phyloP scores from a whole-genome alignment of 2,329 filamentous ascomycete species.

The Alternaria sp. region DNA sequence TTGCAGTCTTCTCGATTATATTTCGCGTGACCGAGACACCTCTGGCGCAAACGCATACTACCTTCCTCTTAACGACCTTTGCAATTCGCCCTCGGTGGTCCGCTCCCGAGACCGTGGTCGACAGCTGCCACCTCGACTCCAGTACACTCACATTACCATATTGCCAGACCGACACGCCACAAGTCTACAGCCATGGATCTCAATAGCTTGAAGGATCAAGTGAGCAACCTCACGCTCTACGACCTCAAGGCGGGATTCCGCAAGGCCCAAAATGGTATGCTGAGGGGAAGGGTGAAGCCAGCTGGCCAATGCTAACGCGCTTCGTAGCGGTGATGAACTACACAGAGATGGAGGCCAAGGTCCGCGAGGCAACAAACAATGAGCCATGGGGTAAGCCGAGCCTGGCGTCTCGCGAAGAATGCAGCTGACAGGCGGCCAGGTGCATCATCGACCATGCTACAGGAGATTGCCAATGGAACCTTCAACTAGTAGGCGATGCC shows the following conservation, averaged over 20 bases:
- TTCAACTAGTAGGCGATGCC: slow-evolving; percentile 84
- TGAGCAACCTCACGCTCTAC: slow-evolving; percentile 92
- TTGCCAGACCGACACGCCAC: slow-evolving; percentile 11
- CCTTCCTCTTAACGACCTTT: neutral
- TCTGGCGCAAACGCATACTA: neutral
- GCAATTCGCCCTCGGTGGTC: slow-evolving; percentile 15
- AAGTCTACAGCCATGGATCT: slow-evolving; percentile 74
- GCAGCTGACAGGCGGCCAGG: slow-evolving; percentile 35
- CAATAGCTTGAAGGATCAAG: slow-evolving; percentile 82
- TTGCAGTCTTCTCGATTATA: neutral
- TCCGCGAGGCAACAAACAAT: slow-evolving; percentile 98
- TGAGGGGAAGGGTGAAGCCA: slow-evolving; percentile 13
- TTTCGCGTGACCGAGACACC: neutral
- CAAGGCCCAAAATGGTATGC: slow-evolving; percentile 93
- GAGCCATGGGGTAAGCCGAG: slow-evolving; percentile 85
- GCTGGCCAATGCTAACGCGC: slow-evolving; percentile 38
- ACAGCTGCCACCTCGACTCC: slow-evolving; percentile 16
- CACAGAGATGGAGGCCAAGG: slow-evolving; percentile 75
- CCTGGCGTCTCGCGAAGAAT: slow-evolving; percentile 58
- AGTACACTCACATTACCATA: slow-evolving; percentile 8
- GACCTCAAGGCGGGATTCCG: slow-evolving; percentile 94
- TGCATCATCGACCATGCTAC: slow-evolving; percentile 88
- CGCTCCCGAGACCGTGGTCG: slow-evolving; percentile 17
- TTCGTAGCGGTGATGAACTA: slow-evolving; percentile 92
- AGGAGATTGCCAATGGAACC: slow-evolving; percentile 97